Percentiles rank a stretch among this genome's conserved stretches.
Conservation (phyloP, 257 asterid species). For the Ophiorrhiza pumila region DNA sequence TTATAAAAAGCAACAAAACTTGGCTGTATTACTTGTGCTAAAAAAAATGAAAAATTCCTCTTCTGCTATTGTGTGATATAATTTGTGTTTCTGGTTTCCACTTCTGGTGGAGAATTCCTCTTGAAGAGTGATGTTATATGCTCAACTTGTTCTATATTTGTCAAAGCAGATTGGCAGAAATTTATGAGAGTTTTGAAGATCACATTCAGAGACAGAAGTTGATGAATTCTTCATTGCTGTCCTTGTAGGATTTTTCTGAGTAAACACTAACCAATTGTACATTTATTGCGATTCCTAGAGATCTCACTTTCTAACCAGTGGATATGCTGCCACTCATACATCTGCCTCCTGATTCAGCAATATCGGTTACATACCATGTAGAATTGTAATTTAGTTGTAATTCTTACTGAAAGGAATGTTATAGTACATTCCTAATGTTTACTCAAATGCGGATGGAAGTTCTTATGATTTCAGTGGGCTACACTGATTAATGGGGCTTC, state of each 20-base stretch:
- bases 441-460: background rate
- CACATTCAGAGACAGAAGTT: background rate
- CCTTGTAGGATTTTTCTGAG: background rate
- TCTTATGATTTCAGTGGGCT: background rate
- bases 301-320: constrained; percentile 8
- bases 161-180: constrained; percentile 9
- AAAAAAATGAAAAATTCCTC: background rate
- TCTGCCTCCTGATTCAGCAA: background rate
- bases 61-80: background rate
- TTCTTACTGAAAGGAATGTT: background rate
- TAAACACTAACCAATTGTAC: constrained; percentile 17
- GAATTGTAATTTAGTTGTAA: constrained; percentile 8
- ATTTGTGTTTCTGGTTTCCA: background rate
- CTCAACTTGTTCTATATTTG: background rate
- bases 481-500: background rate
- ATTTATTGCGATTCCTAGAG: constrained; percentile 5
- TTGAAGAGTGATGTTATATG: background rate
- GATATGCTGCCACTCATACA: background rate
- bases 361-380: background rate
- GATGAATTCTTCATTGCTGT: background rate
- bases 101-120: background rate
- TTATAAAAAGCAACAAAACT: too few relatives aligned
- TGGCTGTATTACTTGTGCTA: background rate
- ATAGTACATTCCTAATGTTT: background rate
- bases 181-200: background rate